Evolutionary conservation across 805 yeast genomes (phyloP).

Genomic region (Kregervanrija delftensis): DNA sequence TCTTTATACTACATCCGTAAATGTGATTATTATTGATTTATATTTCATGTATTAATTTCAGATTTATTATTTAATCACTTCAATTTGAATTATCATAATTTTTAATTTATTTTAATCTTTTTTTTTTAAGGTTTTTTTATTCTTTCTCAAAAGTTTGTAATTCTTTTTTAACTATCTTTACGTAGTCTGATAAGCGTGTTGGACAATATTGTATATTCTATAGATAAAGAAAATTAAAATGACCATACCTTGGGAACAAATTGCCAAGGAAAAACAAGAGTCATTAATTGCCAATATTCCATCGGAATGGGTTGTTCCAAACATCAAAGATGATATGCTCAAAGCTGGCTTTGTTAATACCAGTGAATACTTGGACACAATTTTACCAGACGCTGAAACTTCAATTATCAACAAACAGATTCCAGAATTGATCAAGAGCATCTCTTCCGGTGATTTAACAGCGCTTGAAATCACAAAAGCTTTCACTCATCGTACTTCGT

Average conservation of each 20-base stretch:
- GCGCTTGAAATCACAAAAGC: conserved; percentile 45
- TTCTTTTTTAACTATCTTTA: no score
- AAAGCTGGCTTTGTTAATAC: conserved; percentile 33
- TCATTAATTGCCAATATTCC: conserved; percentile 22
- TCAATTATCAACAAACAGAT: conserved; percentile 6
- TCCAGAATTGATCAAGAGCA: conserved; percentile 1
- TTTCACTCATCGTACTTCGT: conserved; percentile 50
- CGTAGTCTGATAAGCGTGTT: no score
- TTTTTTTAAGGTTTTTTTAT: no score
- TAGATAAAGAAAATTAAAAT: conserved; percentile 1
- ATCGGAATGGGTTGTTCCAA: conserved; percentile 37
- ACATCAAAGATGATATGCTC: conserved; percentile 25
- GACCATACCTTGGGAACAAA: conserved; percentile 7
- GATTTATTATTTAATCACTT: no score
- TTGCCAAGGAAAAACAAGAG: conserved; percentile 8
- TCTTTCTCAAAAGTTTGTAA: no score
- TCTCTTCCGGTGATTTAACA: conserved; percentile 28
- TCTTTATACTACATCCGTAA: no score
- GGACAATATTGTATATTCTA: no score
- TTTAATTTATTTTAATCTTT: no score
- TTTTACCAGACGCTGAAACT: conserved; percentile 8
- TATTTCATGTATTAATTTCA: no score
- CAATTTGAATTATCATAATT: no score
- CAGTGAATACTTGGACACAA: conserved; percentile 16
- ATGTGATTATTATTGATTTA: no score